Base-by-base conservation (phyloP, 495 filamentous ascomycete species). In the Xylaria nigripes region DNA sequence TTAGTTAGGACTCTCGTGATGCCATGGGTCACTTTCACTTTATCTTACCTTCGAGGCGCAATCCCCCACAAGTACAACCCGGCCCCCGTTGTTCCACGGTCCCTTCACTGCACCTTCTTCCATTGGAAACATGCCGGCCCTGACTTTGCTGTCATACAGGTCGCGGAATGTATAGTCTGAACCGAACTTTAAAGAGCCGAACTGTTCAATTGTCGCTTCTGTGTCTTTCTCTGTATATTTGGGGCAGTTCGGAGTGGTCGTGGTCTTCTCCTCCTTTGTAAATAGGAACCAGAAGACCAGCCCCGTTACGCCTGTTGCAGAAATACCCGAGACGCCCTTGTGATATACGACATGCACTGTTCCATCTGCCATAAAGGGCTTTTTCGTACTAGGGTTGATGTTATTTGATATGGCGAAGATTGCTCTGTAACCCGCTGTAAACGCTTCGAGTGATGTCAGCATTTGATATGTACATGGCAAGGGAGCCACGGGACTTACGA, bases 231-330 rank as follows among this genome's bases (percentile, higher is more conserved):
- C 55, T 0, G 61, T 56, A 41, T 51, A 66, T 15, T 45, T 53
- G 15, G 58, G 61, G 7, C 24, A 48, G 30, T 55, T 45, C 0
- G 56, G 61, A 1, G 56, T 61, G 12, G n/a, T 45, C 0, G 60
- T 56, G 16, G 18, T 12, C 3, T 42, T n/a, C 15, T 58, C 56
- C 36, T 56, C 47, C 32, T 66, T 66, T 6, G 63, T 44, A 40
- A 61, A 63, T 22, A 66, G 34, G 36, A 66, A 66, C 63, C 63
- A 66, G 36, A 67, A 70, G 9, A 66, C 52, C 38, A 58, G 54
- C 0, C 54, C 63, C 0, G 38, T 29, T 4, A 46, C 50, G 1
- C 56, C 56, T 2, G 49, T 49, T 0, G 63, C 48, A 2, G 43
- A 25, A 22, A 60, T 36, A n/a, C 63, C 58, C 5, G 63, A 66